Percentiles rank a stretch among this genome's conserved stretches.
These are phyloP conservation scores for Ceratocystiopsis sp. DNA, from an alignment of 2,329 filamentous ascomycete species.

Conservation along the genomic window DNA sequence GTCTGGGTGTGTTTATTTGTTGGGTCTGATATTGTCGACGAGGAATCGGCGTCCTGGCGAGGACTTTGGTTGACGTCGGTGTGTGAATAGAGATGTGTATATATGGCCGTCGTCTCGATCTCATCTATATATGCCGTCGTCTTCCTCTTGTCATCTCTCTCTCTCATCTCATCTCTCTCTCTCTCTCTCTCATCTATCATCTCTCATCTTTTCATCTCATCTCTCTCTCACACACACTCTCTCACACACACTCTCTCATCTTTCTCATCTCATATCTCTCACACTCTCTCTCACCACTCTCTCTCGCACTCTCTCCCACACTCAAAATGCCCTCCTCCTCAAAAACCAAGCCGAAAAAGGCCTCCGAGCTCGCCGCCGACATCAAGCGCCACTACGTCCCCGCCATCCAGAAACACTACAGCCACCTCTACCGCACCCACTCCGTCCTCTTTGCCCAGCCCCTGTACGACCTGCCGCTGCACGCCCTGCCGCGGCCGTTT, in stretches of 20 bases:
- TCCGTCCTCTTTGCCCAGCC: constrained; percentile 42
- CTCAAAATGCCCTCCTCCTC: constrained; percentile 27
- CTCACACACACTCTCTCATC: not conserved
- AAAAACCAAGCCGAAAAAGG: constrained; percentile 38
- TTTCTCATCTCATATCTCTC: not conserved
- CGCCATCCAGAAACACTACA: constrained; percentile 39
- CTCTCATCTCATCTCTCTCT: not conserved
- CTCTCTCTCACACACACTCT: no score
- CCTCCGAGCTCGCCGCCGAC: constrained; percentile 54
- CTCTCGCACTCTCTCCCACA: not conserved
- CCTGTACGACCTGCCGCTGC: constrained; percentile 26
- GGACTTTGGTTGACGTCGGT: no score
- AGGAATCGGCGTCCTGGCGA: no score
- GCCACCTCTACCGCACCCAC: constrained; percentile 33
- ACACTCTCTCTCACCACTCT: not conserved
- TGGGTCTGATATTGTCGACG: no score
- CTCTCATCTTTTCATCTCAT: not conserved
- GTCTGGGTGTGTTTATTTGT: no score
- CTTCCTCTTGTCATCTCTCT: not conserved
- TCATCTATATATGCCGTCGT: no score
- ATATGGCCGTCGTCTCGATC: no score
- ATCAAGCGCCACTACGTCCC: constrained; percentile 57
- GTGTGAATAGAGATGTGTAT: no score
- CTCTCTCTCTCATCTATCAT: not conserved
- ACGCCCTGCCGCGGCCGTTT: constrained; percentile 19